Percentiles rank a stretch among this genome's conserved stretches.
Evolutionary conservation across 2,329 filamentous ascomycete species (phyloP).

Genomic region (Calonectria multiphialidica): DNA sequence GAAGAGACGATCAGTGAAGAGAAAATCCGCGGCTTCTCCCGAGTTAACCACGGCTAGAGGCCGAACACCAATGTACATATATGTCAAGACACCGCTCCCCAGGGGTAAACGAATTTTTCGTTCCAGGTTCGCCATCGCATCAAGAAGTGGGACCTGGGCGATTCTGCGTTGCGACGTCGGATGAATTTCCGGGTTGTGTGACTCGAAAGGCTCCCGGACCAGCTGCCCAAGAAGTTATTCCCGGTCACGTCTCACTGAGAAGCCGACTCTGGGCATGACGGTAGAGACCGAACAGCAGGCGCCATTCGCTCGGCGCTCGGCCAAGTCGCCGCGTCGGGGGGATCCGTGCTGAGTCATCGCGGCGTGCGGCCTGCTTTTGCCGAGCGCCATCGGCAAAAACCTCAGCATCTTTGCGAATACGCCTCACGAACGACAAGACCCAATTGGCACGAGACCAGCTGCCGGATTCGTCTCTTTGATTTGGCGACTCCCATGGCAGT

Average conservation of each 20-base stretch:
- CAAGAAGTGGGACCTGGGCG: constrained; percentile 12
- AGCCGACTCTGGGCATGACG: constrained; percentile 22
- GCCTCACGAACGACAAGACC: constrained; percentile 10
- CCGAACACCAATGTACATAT: neutral
- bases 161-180: constrained; percentile 19
- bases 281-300: constrained; percentile 23
- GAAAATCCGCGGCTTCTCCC: neutral
- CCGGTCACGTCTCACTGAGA: neutral
- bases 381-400: constrained; percentile 21
- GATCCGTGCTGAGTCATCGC: constrained; percentile 36
- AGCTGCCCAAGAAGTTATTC: constrained; percentile 18
- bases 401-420: constrained; percentile 15
- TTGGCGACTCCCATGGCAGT: neutral
- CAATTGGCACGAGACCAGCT: constrained; percentile 30
- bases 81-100: neutral
- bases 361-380: constrained; percentile 13
- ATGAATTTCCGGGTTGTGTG: neutral
- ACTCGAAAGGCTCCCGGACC: neutral
- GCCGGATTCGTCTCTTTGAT: neutral
- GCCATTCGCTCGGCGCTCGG: constrained; percentile 11
- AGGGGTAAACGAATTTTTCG: neutral
- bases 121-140: neutral
- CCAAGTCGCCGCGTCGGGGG: neutral
- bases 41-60: neutral
- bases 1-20: neutral